Evolutionary conservation across 768 basidiomycete species (phyloP), one percentile per base, ranked within the genome.

Genomic region (Podaxis rugospora): DNA sequence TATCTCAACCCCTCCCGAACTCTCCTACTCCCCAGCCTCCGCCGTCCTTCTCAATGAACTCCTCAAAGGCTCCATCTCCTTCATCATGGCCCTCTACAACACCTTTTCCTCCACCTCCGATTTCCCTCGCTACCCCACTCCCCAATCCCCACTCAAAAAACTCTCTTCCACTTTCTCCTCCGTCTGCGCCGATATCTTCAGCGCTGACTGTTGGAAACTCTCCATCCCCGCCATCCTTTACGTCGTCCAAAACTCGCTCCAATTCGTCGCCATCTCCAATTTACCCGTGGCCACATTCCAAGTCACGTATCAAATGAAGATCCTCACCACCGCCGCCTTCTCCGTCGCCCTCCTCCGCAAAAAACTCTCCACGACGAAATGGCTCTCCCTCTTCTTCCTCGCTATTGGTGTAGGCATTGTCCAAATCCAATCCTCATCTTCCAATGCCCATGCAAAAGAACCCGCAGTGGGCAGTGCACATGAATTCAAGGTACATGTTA

Each of bases 221-320:
- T 94, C 94, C 35, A 95, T 99, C 64, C 96, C 96, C 1, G 95
- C 96, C 18, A 81, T 97, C 63, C 88, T 98, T 65, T 98, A 97
- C 68, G 88, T 95, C 65, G 83, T 96, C n/a, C 93, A 98, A 74
- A 98, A 98, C 72, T 91, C 92, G 40, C 85, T 99, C 23, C 97
- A 98, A 73, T 99, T 96, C 74, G 93, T 97, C 65, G 97, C 97
- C 23, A 89, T 96, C 63, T 85, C 86, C 65, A 98, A 99, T 74
- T 85, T 99, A 61, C 93, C 93, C 40, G 95, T 94, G 56, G 96
- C 97, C 13, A 93, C 96, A 2, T 99, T 98, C 77, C 96, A 98
- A 72, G 94, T 98, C 64, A 92, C 92, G 7, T 96, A 98, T 72
- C 95, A 98, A 75, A 95, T 98, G 95, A 98, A 98, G 75, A 98